Base-by-base conservation (phyloP, 148 eudicot genomes). In the Diospyros kaki region DNA sequence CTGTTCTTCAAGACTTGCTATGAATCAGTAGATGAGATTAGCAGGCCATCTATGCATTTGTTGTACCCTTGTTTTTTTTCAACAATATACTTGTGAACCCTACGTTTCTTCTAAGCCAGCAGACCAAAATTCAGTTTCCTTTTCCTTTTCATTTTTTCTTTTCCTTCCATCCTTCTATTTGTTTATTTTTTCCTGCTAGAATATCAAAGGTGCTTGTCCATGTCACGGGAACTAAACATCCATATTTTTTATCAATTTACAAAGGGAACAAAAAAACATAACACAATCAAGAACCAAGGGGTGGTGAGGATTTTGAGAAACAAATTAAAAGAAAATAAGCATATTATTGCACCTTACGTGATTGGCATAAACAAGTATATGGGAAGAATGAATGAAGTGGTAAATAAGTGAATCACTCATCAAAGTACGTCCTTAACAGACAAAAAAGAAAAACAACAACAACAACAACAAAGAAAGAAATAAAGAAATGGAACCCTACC, bases 401-500 rank as follows among this genome's bases (percentile, higher is more conserved):
- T 9, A 17, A 18, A 53, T 4, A 5, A 52, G 42, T 12, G 4
- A 53, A 14, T 41, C 5, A 53, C 18, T 69, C 28, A 52, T 40
- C 1, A 51, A 28, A 40, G 28, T 28, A 28, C 28, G 28, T 28
- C 28, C 28, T 28, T 28, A 28, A 28, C 28, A 28, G 28, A 28
- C 28, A 28, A 0, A 0, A 28, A 28, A 28, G 0, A 28, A 28
- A 28, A 28, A 28, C 0, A 28, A 28, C 28, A 28, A 28, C 28
- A 28, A 28, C 28, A 28, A 28, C 28, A 60, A 28, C 9, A 60
- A n/a, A 56, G 4, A 56, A 15, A 56, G 38, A n/a, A n/a, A 60
- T 60, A 28, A 60, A 3, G 40, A 60, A n/a, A 28, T 60, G 5
- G 38, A n/a, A 60, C 53, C 82, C 17, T 78, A 96, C 99, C 83